These are phyloP conservation scores for Penicillium frequentans DNA, from an alignment of 2,329 filamentous ascomycete genomes.

Conservation along the genomic window DNA sequence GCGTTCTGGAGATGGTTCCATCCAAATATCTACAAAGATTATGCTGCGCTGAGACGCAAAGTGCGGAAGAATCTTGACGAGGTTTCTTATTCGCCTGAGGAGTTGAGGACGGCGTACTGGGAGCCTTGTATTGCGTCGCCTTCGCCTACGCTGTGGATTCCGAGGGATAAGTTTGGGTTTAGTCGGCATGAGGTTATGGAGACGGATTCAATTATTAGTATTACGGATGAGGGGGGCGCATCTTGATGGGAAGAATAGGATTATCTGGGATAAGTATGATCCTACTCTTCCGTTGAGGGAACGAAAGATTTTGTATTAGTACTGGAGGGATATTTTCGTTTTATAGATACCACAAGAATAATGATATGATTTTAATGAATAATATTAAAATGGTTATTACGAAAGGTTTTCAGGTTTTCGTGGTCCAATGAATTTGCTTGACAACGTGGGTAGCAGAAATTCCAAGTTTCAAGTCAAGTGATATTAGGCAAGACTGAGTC, in stretches of 20 bases:
- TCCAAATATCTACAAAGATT: slow-evolving; percentile 74
- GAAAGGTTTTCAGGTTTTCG: no score
- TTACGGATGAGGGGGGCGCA: slow-evolving; percentile 76
- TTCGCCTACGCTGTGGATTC: slow-evolving; percentile 76
- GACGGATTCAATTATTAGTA: slow-evolving; percentile 68
- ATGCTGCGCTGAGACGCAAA: slow-evolving; percentile 67
- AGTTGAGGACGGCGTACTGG: slow-evolving; percentile 68
- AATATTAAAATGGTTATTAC: neutral
- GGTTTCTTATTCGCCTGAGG: slow-evolving; percentile 62
- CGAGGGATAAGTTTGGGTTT: slow-evolving; percentile 70
- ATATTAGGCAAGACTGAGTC: no score
- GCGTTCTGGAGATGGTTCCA: slow-evolving; percentile 54
- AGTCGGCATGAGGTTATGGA: slow-evolving; percentile 75
- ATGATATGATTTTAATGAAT: neutral
- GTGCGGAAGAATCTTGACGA: slow-evolving; percentile 60
- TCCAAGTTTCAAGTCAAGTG: no score
- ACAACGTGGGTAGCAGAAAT: neutral
- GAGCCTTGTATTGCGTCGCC: slow-evolving; percentile 67
- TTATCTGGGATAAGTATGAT: slow-evolving; percentile 60
- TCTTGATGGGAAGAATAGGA: slow-evolving; percentile 68
- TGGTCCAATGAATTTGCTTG: neutral
- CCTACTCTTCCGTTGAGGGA: slow-evolving; percentile 58
- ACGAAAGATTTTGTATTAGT: slow-evolving; percentile 52
- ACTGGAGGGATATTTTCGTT: neutral
- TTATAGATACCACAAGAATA: neutral